A percentile compares a stretch with the other conserved stretches of the same genome.
Evolutionary conservation across 192 early-diverging fungal species (phyloP).

Genomic region (Hyaloraphidium curvatum): DNA sequence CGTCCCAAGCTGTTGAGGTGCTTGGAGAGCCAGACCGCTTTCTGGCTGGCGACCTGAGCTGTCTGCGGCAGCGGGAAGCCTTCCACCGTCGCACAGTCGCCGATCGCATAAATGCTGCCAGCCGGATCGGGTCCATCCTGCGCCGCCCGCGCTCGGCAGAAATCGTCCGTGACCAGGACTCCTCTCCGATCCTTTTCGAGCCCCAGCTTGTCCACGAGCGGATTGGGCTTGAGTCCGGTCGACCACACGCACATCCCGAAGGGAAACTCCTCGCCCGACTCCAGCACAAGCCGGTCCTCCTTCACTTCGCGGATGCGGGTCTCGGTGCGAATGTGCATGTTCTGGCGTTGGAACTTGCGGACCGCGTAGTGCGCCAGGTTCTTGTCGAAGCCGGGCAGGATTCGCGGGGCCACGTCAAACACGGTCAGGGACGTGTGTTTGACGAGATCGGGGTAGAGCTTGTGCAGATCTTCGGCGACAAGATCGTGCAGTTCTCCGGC

Average conservation of each 20-base stretch:
- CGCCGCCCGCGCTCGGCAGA: no score
- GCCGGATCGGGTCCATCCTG: no score
- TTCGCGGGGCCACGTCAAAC: slow-evolving; percentile 59
- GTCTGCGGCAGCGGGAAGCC: slow-evolving; percentile 56
- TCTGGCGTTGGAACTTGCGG: slow-evolving; percentile 49
- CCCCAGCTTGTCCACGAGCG: slow-evolving; percentile 32
- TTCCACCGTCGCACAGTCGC: slow-evolving; percentile 76
- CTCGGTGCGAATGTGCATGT: slow-evolving; percentile 51
- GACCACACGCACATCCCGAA: slow-evolving; percentile 58
- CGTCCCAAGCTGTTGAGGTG: no score
- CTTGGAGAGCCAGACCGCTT: slow-evolving; percentile 45
- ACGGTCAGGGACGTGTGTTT: slow-evolving; percentile 28
- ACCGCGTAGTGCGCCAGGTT: slow-evolving; percentile 53
- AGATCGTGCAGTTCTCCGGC: slow-evolving; percentile 65
- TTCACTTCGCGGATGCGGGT: slow-evolving; percentile 37
- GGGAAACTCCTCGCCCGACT: slow-evolving; percentile 29
- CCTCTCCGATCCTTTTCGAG: no score
- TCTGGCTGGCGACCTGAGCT: slow-evolving; percentile 71
- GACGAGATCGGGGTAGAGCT: background rate
- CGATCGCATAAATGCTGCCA: slow-evolving; percentile 72
- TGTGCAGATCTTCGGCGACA: slow-evolving; percentile 46
- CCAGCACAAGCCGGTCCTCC: slow-evolving; percentile 26
- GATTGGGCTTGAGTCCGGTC: slow-evolving; percentile 46
- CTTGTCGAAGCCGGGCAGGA: slow-evolving; percentile 56
- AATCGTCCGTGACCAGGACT: no score